phyloP scores from a whole-genome alignment of 1,284 basidiomycete genomes.

The Golubevia pallescens region DNA sequence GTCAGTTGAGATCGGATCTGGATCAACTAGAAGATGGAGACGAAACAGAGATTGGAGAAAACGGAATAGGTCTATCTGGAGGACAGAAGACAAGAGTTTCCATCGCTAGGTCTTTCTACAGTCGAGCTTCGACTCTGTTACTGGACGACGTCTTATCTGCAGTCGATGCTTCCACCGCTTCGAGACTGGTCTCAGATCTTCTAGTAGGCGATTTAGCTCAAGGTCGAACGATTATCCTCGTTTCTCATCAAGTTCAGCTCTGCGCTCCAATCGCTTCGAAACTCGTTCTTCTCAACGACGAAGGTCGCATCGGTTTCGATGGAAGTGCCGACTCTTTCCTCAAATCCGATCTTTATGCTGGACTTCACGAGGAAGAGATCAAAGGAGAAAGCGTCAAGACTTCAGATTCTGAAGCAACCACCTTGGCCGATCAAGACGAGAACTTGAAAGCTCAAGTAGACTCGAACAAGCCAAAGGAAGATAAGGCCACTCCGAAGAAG shows the following conservation, averaged over 20 bases:
- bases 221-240: slow-evolving; percentile 36
- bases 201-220: slow-evolving; percentile 29
- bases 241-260: slow-evolving; percentile 44
- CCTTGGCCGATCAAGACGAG: too few relatives aligned
- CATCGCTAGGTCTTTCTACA: slow-evolving; percentile 45
- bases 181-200: slow-evolving; percentile 30
- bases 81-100: slow-evolving; percentile 39
- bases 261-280: slow-evolving; percentile 23
- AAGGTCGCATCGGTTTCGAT: slow-evolving; percentile 22
- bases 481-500: too few relatives aligned
- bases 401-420: not conserved
- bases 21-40: slow-evolving; percentile 41
- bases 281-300: slow-evolving; percentile 25
- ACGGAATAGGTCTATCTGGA: slow-evolving; percentile 40
- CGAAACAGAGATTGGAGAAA: slow-evolving; percentile 39
- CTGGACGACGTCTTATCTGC: slow-evolving; percentile 53
- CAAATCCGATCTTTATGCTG: slow-evolving; percentile 14
- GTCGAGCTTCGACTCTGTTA: slow-evolving; percentile 29
- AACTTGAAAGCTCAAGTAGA: too few relatives aligned
- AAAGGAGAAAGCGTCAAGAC: slow-evolving; percentile 5
- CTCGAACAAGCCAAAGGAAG: too few relatives aligned
- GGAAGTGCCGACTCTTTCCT: slow-evolving; percentile 23
- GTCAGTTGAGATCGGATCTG: slow-evolving; percentile 34
- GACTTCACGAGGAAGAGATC: slow-evolving; percentile 13
- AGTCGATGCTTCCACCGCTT: slow-evolving; percentile 33